phyloP scores from a whole-genome alignment of 495 filamentous ascomycete genomes.

The Ramalina peruviana region DNA sequence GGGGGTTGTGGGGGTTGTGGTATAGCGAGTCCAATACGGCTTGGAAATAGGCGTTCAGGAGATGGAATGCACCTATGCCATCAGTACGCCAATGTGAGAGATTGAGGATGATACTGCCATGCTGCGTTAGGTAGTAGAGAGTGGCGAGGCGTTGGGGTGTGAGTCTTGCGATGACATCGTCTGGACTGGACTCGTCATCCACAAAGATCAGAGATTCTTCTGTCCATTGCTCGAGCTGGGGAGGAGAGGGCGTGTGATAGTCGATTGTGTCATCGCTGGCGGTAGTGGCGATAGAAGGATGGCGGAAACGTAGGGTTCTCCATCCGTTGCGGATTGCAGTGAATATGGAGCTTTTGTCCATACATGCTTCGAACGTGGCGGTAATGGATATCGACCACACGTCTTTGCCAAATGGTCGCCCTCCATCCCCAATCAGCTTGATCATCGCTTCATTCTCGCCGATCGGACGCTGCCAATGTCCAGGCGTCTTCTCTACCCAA shows the following conservation, averaged over 20 bases:
- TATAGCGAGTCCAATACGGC: constrained; percentile 1
- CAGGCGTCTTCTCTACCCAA: constrained; percentile 9
- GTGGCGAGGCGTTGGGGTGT: constrained; percentile 10
- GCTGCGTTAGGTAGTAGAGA: constrained; percentile 15
- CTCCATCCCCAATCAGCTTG: constrained; percentile 2
- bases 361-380: constrained; percentile 9
- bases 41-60: constrained; percentile 15
- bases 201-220: constrained; percentile 17
- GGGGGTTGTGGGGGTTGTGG: no score
- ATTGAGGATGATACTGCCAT: constrained; percentile 15
- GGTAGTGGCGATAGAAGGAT: constrained; percentile 20
- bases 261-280: constrained; percentile 12
- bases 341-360: constrained; percentile 4
- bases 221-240: constrained; percentile 16
- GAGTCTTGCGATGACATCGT: constrained; percentile 15
- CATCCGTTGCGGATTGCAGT: constrained; percentile 6
- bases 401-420: no score
- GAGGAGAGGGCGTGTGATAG: constrained; percentile 15
- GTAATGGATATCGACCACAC: no score
- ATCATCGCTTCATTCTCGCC: constrained; percentile 21
- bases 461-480: constrained; percentile 11
- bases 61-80: constrained; percentile 18
- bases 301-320: constrained; percentile 20
- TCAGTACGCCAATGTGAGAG: constrained; percentile 24
- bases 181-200: constrained; percentile 9